phyloP scores from a whole-genome alignment of 768 basidiomycete genomes.

The Leccinellum luteum region DNA sequence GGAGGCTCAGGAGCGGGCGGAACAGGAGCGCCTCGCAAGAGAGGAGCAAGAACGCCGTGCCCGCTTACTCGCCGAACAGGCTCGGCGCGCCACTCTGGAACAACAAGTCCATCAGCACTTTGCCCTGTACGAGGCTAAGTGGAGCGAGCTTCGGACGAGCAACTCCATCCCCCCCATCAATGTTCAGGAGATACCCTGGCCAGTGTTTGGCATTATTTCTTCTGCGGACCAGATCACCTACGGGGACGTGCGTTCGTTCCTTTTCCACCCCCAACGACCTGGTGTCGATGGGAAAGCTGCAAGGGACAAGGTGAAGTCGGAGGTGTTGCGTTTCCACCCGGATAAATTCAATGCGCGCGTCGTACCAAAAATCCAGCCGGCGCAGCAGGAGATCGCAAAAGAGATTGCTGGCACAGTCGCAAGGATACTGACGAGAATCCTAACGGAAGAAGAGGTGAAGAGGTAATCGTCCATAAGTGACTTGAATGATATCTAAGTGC shows the following conservation, averaged over 20 bases:
- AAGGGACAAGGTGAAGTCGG: constrained; percentile 39
- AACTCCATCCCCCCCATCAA: constrained; percentile 18
- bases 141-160: constrained; percentile 33
- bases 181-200: constrained; percentile 45
- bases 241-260: constrained; percentile 36
- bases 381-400: constrained; percentile 33
- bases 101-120: constrained; percentile 14
- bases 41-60: constrained; percentile 22
- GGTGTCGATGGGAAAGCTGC: constrained; percentile 29
- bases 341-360: constrained; percentile 47
- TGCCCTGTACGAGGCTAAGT: constrained; percentile 34
- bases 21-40: constrained; percentile 15
- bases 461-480: background rate
- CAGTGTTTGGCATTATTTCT: constrained; percentile 28
- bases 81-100: constrained; percentile 6
- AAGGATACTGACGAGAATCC: constrained; percentile 39
- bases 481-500: background rate
- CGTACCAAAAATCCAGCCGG: constrained; percentile 32
- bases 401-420: constrained; percentile 40
- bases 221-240: constrained; percentile 34
- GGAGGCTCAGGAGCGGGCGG: constrained; percentile 8
- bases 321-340: constrained; percentile 54
- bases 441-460: constrained; percentile 20
- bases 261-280: constrained; percentile 36
- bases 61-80: constrained; percentile 20